Percentiles rank a stretch among this genome's conserved stretches.
Evolutionary conservation across 2,329 filamentous ascomycete genomes (phyloP).

Genomic region (Hymenoscyphus fructigenus): DNA sequence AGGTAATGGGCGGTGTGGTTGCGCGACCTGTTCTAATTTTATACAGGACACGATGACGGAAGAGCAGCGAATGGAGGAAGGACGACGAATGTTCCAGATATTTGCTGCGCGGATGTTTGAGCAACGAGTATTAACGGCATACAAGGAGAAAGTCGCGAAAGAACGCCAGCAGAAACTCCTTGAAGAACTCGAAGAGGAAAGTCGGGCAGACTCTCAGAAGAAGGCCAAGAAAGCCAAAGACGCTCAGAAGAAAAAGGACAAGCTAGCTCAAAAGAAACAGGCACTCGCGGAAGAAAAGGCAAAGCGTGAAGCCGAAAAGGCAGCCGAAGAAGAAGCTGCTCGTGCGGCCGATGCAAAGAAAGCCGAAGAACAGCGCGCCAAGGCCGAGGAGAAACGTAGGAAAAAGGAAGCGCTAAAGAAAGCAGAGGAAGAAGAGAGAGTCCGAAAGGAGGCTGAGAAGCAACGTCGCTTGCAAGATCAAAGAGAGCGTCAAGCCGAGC

Average conservation of each 20-base stretch:
- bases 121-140: conserved; percentile 93
- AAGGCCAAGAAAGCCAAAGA: conserved; percentile 93
- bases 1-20: conserved; percentile 36
- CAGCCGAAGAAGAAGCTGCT: conserved; percentile 77
- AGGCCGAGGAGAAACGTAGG: conserved; percentile 85
- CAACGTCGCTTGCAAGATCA: conserved; percentile 78
- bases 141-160: conserved; percentile 92
- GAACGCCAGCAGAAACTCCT: conserved; percentile 89
- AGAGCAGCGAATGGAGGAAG: conserved; percentile 98
- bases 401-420: conserved; percentile 90
- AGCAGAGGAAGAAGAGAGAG: conserved; percentile 83
- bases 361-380: conserved; percentile 75
- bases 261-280: conserved; percentile 84
- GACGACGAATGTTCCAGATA: conserved; percentile 97
- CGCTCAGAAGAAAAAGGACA: conserved; percentile 93
- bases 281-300: conserved; percentile 89
- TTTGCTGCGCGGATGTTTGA: conserved; percentile 99
- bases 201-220: conserved; percentile 69
- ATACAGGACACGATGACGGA: conserved; percentile 91
- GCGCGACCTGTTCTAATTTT: conserved; percentile 38
- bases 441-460: conserved; percentile 82
- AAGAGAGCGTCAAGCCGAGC: conserved; percentile 79
- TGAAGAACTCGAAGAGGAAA: conserved; percentile 87
- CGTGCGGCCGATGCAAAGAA: conserved; percentile 76
- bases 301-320: conserved; percentile 82